These are phyloP conservation scores for Phytophthora chlamydospora DNA, from an alignment of 352 stramenopile species.

Conservation along the genomic window DNA sequence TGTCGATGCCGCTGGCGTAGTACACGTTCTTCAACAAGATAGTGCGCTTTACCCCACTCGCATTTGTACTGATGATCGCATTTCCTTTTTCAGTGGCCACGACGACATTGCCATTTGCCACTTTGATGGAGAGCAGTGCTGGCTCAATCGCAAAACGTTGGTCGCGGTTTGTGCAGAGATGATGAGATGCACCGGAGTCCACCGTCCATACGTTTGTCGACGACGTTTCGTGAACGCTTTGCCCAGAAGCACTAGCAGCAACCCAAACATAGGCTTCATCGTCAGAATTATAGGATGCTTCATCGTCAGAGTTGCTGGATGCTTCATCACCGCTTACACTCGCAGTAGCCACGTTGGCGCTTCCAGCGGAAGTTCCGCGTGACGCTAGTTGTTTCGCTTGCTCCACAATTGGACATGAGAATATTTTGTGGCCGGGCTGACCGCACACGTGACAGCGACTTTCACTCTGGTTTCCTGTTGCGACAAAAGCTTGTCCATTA, in stretches of 20 bases:
- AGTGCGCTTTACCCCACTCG: not conserved
- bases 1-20: conserved; percentile 1
- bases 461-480: not conserved
- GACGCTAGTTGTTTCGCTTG: not conserved
- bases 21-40: conserved; percentile 5
- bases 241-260: too few relatives aligned
- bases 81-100: not conserved
- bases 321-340: not conserved
- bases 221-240: not conserved
- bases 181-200: not conserved
- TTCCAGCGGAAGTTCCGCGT: too few relatives aligned
- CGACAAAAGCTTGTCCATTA: not conserved
- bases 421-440: not conserved
- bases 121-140: not conserved
- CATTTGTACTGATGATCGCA: not conserved
- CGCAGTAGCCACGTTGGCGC: too few relatives aligned
- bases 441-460: not conserved
- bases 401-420: not conserved
- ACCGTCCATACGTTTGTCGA: not conserved
- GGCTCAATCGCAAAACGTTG: conserved; percentile 1
- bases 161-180: not conserved
- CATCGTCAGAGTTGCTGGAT: not conserved
- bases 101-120: not conserved
- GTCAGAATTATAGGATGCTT: not conserved
- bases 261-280: not conserved